Evolutionary conservation across 2,329 filamentous ascomycete genomes (phyloP), one percentile per base, ranked within the genome.

Genomic region (Trichoderma hamatum): DNA sequence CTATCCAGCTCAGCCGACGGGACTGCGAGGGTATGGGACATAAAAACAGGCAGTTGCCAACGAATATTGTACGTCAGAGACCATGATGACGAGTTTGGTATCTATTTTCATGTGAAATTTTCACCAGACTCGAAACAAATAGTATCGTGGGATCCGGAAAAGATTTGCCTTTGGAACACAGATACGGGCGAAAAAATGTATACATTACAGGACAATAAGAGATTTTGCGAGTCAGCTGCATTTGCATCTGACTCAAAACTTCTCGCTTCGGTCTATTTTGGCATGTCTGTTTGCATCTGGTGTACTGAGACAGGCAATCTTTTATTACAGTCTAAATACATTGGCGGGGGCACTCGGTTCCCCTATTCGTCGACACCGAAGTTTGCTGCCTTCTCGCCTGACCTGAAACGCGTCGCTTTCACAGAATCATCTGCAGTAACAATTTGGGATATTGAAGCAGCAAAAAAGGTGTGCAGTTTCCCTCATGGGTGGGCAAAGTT

Each of bases 401-500:
- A 43, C 5, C 16, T n/a, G 6, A 7, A 9, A 7, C 9, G 9
- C 3, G 39, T 43, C 2, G 39, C 19, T n/a, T 14, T 9, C 5
- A 6, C 14, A 19, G 16, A 6, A 3, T 5, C 1, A 2, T 6
- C 16, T 43, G 36, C 36, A 2, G 39, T 16, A 6, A n/a, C 6
- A 9, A 9, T 43, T n/a, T 43, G 39, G 16, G 16, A 43, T 7
- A 43, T 10, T 43, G 39, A 43, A 43, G 7, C 19, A n/a, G 1
- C 16, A 16, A 19, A 43, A 0, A 16, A 43, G 36, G 2, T 19
- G 7, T 19, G 36, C 36, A 43, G 16, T 43, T 43, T 19, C 6
- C 16, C 5, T 43, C 16, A 7, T 7, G 36, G 36, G 16, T 0
- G 7, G 1, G 6, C 2, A 7, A 7, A 0, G 1, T 7, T n/a